Percentiles rank a stretch among this genome's conserved stretches.
Conservation (phyloP, 768 basidiomycete genomes). For the Lanmaoa pseudosensibilis region DNA sequence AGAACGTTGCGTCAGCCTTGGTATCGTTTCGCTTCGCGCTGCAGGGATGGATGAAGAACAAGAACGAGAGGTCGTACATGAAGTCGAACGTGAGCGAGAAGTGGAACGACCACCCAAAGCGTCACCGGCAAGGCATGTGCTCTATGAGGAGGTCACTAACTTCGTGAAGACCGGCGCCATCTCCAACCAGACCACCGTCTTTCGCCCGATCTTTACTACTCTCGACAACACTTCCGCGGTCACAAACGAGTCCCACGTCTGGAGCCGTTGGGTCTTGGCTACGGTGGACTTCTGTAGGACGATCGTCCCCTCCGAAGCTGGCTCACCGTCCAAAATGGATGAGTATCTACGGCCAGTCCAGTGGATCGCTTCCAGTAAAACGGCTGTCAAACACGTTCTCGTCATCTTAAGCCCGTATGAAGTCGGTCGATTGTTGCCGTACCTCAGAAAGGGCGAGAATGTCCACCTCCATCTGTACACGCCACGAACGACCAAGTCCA, state of each 20-base stretch:
- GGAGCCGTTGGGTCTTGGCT: constrained; percentile 15
- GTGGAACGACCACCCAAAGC: constrained; percentile 36
- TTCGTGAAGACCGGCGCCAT: constrained; percentile 31
- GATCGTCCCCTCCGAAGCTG: neutral
- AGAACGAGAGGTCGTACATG: constrained; percentile 45
- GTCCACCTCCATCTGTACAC: constrained; percentile 45
- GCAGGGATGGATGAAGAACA: constrained; percentile 45
- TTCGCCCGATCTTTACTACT: constrained; percentile 18
- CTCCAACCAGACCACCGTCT: constrained; percentile 10
- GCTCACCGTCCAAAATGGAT: constrained; percentile 14
- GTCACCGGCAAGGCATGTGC: constrained; percentile 24
- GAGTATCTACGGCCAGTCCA: constrained; percentile 41
- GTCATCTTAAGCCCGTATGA: constrained; percentile 44
- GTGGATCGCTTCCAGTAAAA: constrained; percentile 43
- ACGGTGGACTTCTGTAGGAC: constrained; percentile 20
- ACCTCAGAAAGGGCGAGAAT: constrained; percentile 31
- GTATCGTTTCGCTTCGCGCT: constrained; percentile 22
- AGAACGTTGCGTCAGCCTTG: constrained; percentile 29
- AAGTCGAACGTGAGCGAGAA: constrained; percentile 42
- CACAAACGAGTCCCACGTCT: constrained; percentile 20
- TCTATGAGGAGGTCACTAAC: neutral
- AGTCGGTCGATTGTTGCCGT: constrained; percentile 39
- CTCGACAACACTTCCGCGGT: constrained; percentile 8
- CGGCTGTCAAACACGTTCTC: constrained; percentile 29
- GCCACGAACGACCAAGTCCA: constrained; percentile 35